Percentiles rank a stretch among this genome's conserved stretches.
These are phyloP conservation scores for Colletotrichum sansevieriae DNA, from an alignment of 2,329 filamentous ascomycete species.

Conservation along the genomic window DNA sequence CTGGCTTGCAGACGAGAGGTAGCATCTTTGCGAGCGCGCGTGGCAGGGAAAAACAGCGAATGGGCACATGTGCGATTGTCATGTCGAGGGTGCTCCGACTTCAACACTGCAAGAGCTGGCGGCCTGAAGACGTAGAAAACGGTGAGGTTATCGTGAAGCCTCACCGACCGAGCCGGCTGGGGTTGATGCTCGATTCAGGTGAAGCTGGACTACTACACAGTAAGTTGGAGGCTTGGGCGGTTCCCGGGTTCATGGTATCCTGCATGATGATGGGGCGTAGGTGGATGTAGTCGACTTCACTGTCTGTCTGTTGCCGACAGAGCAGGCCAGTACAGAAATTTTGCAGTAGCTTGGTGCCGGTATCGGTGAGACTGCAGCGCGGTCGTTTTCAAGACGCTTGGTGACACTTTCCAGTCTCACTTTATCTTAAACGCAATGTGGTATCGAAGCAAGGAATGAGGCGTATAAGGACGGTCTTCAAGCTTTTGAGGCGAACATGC, in stretches of 20 bases:
- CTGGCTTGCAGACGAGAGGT: constrained; percentile 41
- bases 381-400: neutral
- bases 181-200: constrained; percentile 19
- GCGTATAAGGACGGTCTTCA: neutral
- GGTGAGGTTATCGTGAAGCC: constrained; percentile 27
- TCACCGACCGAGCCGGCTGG: constrained; percentile 11
- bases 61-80: constrained; percentile 31
- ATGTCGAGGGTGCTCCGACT: constrained; percentile 12
- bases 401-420: constrained; percentile 13
- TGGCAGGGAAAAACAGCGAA: constrained; percentile 32
- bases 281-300: constrained; percentile 4
- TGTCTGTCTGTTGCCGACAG: neutral
- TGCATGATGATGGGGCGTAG: constrained; percentile 27
- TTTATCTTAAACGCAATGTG: neutral
- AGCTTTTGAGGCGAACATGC: constrained; percentile 10
- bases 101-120: constrained; percentile 14
- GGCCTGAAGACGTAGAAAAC: neutral
- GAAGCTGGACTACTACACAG: constrained; percentile 24
- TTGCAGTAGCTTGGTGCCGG: constrained; percentile 10
- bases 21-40: constrained; percentile 27
- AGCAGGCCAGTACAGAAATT: neutral
- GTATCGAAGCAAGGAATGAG: constrained; percentile 16
- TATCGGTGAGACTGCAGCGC: constrained; percentile 27
- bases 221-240: constrained; percentile 6
- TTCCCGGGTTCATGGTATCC: constrained; percentile 28